These are phyloP conservation scores for Yamadazyma nakazawae DNA, from an alignment of 805 yeast genomes.

Conservation along the genomic window DNA sequence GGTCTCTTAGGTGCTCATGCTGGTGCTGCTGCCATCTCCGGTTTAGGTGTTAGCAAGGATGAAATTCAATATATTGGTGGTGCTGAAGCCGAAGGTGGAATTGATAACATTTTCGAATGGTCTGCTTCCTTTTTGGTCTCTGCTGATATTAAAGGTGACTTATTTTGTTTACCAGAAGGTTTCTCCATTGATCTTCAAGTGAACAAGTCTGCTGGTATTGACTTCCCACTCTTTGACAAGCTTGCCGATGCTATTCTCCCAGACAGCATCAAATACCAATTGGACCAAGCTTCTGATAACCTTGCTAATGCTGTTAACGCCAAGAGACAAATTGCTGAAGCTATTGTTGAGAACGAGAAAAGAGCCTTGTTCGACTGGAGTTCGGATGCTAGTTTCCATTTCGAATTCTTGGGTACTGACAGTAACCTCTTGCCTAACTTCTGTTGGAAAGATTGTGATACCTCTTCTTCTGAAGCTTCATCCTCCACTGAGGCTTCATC, in stretches of 20 bases:
- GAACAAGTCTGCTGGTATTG: slow-evolving; percentile 6
- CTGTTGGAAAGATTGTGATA: slow-evolving; percentile 15
- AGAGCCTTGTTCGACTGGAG: slow-evolving; percentile 11
- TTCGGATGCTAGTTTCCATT: slow-evolving; percentile 6
- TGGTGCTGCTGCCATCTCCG: slow-evolving; percentile 23
- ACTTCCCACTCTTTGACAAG: slow-evolving; percentile 8
- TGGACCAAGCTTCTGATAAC: slow-evolving; percentile 8
- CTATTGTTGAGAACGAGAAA: slow-evolving; percentile 7
- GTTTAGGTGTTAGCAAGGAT: slow-evolving; percentile 13
- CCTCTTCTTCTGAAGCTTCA: slow-evolving; percentile 2
- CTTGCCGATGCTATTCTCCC: slow-evolving; percentile 10
- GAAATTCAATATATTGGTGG: slow-evolving; percentile 13
- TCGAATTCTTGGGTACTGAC: slow-evolving; percentile 9
- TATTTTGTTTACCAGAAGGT: slow-evolving; percentile 26
- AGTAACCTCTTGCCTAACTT: slow-evolving; percentile 15
- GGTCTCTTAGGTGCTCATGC: slow-evolving; percentile 14
- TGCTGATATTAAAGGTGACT: slow-evolving; percentile 15
- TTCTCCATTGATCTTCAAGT: slow-evolving; percentile 17
- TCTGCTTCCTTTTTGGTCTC: slow-evolving; percentile 22
- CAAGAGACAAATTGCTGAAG: slow-evolving; percentile 11
- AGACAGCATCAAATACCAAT: slow-evolving; percentile 5
- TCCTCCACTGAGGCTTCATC: neutral
- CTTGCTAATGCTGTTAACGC: neutral
- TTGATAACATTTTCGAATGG: slow-evolving; percentile 21
- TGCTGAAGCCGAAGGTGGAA: slow-evolving; percentile 13